Percentiles rank a stretch among this genome's conserved stretches.
phyloP scores from a whole-genome alignment of 2,329 filamentous ascomycete species.

The Cladophialophora psammophila region DNA sequence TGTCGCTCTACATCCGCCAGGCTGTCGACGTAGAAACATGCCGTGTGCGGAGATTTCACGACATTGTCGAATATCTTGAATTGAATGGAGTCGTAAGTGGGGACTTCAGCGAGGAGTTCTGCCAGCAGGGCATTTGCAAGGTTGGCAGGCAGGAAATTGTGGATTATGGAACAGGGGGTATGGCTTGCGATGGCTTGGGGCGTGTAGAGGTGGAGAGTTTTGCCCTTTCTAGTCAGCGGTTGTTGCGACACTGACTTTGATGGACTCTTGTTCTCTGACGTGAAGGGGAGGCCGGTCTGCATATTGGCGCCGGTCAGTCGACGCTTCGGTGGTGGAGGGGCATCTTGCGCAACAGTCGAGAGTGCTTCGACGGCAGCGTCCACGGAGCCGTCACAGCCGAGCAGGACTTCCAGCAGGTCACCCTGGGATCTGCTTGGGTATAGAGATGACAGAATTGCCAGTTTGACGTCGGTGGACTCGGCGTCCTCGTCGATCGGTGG shows the following conservation, averaged over 20 bases:
- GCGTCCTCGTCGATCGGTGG: slow-evolving; percentile 56
- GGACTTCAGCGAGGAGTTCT: slow-evolving; percentile 77
- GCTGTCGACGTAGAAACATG: slow-evolving; percentile 81
- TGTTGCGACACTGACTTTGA: slow-evolving; percentile 51
- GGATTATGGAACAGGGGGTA: slow-evolving; percentile 89
- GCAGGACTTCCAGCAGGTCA: slow-evolving; percentile 76
- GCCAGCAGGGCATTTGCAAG: slow-evolving; percentile 76
- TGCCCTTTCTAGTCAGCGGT: slow-evolving; percentile 74
- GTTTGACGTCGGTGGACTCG: slow-evolving; percentile 87
- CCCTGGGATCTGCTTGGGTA: slow-evolving; percentile 70
- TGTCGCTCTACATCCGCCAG: slow-evolving; percentile 73
- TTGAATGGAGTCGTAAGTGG: slow-evolving; percentile 71
- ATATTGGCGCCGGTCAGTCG: slow-evolving; percentile 54
- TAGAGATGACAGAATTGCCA: slow-evolving; percentile 82
- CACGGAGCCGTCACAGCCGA: slow-evolving; percentile 80
- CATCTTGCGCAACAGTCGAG: slow-evolving; percentile 38
- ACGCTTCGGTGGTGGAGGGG: slow-evolving; percentile 47
- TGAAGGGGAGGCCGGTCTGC: slow-evolving; percentile 68
- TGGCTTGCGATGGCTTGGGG: slow-evolving; percentile 80
- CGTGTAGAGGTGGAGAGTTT: slow-evolving; percentile 82
- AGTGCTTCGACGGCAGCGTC: slow-evolving; percentile 68
- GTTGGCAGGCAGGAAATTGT: slow-evolving; percentile 80
- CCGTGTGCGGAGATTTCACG: slow-evolving; percentile 84
- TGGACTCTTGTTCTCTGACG: slow-evolving; percentile 35
- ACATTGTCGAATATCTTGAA: slow-evolving; percentile 91